Percentiles rank a stretch among this genome's conserved stretches.
phyloP scores from a whole-genome alignment of 306 rosid species.

The Dryas octopetala region DNA sequence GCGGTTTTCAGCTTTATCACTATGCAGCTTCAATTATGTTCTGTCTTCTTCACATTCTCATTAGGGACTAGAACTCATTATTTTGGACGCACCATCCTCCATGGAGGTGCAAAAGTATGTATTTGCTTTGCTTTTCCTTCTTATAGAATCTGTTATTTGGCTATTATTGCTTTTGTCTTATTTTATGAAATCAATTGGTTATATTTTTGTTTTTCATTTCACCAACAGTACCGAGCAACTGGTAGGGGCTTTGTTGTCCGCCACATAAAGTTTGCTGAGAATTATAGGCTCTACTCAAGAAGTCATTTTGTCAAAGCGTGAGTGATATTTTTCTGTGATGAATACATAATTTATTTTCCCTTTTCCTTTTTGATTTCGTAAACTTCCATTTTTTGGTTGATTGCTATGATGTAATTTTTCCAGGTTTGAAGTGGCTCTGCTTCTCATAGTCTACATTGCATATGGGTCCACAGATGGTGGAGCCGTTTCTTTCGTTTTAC shows the following conservation, averaged over 20 bases:
- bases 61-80: conserved; percentile 95
- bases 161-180: background rate
- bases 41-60: conserved; percentile 97
- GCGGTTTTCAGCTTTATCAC: conserved; percentile 92
- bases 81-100: conserved; percentile 96
- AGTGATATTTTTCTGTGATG: conserved; percentile 37
- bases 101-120: conserved; percentile 95
- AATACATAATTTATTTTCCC: background rate
- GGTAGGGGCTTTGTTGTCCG: conserved; percentile 97
- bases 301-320: conserved; percentile 98
- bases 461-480: conserved; percentile 82
- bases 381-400: background rate
- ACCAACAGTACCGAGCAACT: conserved; percentile 91
- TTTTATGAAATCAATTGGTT: conserved; percentile 18
- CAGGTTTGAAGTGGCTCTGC: conserved; percentile 94
- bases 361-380: conserved; percentile 3
- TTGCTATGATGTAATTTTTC: conserved; percentile 14
- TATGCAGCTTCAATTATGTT: conserved; percentile 96
- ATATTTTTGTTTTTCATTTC: conserved; percentile 23
- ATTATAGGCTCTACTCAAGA: conserved; percentile 89
- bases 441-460: conserved; percentile 76
- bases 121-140: background rate
- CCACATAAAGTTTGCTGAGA: conserved; percentile 95
- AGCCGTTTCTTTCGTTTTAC: conserved; percentile 70
- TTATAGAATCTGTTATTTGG: background rate